Base-by-base conservation (phyloP, 768 basidiomycete genomes). In the Termitomyces sp. region DNA sequence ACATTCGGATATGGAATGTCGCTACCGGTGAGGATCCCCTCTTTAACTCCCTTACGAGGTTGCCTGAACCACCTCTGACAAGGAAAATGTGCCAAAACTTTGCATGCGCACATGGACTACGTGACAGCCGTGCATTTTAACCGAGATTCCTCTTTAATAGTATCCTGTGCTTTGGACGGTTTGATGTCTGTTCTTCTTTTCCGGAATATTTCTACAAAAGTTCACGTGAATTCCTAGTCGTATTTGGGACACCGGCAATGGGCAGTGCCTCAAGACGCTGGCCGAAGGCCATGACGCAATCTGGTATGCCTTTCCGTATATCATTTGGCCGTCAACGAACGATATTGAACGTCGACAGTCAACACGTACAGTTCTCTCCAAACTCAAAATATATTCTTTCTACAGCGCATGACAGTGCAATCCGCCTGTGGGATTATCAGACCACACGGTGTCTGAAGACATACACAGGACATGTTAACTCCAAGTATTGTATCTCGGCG, bases 81-180 rank as follows among this genome's bases (percentile, higher is more conserved):
- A 93, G 96, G 93, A 19, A 89, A 83, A 66, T 89, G 86, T 64
- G 78, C 92, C 70, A 88, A 91, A 70, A 90, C 87, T 2, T 68
- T 99, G 23, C 91, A 93, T 59, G 96, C 93, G 0, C 96, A 98
- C 69, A 78, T 94, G 48, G 96, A 98, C 71, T 95, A 91, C 58
- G 92, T 98, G 28, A 95, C 94, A 12, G 90, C 91, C 2, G 94
- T 98, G 3, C 88, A 92, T 67, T 99, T 96, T 76, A 96, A 95
- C 66, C 72, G 85, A 66, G 96, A 98, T 63, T 92, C 93, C 0
- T 86, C 87, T 0, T 79, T 99, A 68, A 85, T 99, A 57, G 89
- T 97, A 2, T 95, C 93, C 30, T 94, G 91, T 66, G 84, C 91
- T 52, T 82, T 92, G 56, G 96, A 99, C 64, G 96, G 96, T 7